phyloP scores from a whole-genome alignment of 2,329 filamentous ascomycete genomes.

The Colletotrichum sp. region DNA sequence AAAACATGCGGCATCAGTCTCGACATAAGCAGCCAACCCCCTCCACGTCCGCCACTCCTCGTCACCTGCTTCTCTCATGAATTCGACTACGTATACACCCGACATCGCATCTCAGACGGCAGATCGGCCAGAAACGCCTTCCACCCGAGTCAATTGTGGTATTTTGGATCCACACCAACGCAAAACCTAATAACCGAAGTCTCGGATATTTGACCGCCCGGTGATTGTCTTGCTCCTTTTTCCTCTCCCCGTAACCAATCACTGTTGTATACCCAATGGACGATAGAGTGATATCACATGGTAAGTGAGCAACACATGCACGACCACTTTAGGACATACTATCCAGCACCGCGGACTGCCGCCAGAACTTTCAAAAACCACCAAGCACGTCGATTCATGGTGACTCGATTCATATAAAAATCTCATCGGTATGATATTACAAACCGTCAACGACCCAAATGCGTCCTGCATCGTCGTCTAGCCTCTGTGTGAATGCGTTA shows the following conservation, averaged over 20 bases:
- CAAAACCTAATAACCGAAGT: too few relatives aligned
- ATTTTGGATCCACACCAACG: too few relatives aligned
- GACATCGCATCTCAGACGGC: background rate
- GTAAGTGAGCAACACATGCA: background rate
- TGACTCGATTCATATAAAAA: background rate
- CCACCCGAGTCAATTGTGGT: background rate
- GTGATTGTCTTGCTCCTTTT: too few relatives aligned
- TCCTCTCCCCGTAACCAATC: too few relatives aligned
- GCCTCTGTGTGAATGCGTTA: too few relatives aligned
- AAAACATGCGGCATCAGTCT: too few relatives aligned
- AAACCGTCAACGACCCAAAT: background rate
- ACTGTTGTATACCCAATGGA: background rate
- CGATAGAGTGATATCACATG: background rate
- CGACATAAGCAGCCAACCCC: too few relatives aligned
- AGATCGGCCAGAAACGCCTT: background rate
- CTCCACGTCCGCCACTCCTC: background rate
- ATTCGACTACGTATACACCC: background rate
- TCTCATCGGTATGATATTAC: fast-evolving
- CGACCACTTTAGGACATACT: background rate
- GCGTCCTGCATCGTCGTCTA: too few relatives aligned
- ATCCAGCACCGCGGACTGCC: background rate
- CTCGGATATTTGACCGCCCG: too few relatives aligned
- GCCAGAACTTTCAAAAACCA: background rate
- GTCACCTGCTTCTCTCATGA: fast-evolving
- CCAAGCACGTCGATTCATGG: background rate